Evolutionary conservation across 2,329 filamentous ascomycete genomes (phyloP).

Genomic region (Onygenales sp.): DNA sequence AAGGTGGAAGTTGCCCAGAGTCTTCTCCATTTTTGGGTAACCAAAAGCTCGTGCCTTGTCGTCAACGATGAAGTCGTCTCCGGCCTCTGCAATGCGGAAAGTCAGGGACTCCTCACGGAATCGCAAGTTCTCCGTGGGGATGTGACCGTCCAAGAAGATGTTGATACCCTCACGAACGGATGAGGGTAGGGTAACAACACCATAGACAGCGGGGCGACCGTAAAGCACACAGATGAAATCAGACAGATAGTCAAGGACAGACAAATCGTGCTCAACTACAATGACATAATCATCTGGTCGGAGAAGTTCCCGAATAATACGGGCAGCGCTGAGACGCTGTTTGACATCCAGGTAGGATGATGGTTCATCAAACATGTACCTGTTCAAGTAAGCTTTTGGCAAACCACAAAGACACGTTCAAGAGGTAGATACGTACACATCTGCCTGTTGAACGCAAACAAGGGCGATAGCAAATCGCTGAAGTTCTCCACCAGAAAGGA

Average conservation of each 20-base stretch:
- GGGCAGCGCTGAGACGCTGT: constrained; percentile 87
- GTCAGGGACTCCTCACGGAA: constrained; percentile 96
- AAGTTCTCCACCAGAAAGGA: constrained; percentile 92
- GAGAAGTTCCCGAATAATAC: constrained; percentile 84
- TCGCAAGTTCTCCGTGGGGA: constrained; percentile 94
- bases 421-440: constrained; percentile 51
- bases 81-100: constrained; percentile 84
- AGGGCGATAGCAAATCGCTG: constrained; percentile 96
- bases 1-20: constrained; percentile 78
- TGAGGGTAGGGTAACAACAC: constrained; percentile 90
- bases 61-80: constrained; percentile 80
- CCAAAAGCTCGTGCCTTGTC: constrained; percentile 78
- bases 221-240: constrained; percentile 98
- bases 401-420: background rate
- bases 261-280: constrained; percentile 98
- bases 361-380: constrained; percentile 99
- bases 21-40: constrained; percentile 91
- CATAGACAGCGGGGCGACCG: constrained; percentile 88
- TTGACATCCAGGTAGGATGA: constrained; percentile 99
- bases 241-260: constrained; percentile 94
- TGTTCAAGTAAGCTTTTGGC: constrained; percentile 18
- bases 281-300: constrained; percentile 91
- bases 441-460: constrained; percentile 89
- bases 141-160: constrained; percentile 96
- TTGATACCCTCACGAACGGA: constrained; percentile 99